Evolutionary conservation across 345 rosid genomes (phyloP), one percentile per base, ranked within the genome.

Genomic region (Rhodamnia argentea): DNA sequence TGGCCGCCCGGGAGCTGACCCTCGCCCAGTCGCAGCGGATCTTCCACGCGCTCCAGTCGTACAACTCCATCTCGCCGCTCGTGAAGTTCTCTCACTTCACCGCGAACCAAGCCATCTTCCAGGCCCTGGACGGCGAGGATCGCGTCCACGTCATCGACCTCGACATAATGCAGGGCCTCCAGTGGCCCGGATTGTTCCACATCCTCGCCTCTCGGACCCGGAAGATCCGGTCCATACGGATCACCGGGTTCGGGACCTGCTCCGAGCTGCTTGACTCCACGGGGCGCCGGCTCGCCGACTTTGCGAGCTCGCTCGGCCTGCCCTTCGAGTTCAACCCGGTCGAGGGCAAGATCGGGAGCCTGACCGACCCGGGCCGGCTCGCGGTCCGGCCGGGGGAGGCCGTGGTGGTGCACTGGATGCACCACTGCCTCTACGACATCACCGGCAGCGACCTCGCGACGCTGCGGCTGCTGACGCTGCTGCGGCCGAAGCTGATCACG

Each of bases 141-240:
- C 91, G 93, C 44, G 91, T 97, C 87, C 99, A 97, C 89, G 89
- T 97, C 91, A 93, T 97, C 92, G 99, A 97, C 74, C 92, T 97
- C 51, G 99, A 97, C 84, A 93, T 97, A 54, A 97, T 97, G 98
- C 99, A 97, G 83, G 99, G 99, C 24, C 99, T 97, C 85, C 99
- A 97, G 89, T 97, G 99, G 99, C 99, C 99, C 9, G 99, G 97
- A 24, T 84, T 97, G 86, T 97, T 97, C 91, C 97, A 97, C 94
- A 97, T 97, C 87, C 97, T 97, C 85, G 97, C 98, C 23, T 95
- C 98, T 13, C 90, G 99, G 86, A 87, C 97, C 14, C 91, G 90
- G 52, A 96, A 95, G 90, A 90, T 93, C 87, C 95, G 94, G 13
- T 95, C 99, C 12, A 82, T 96, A 86, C 91, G 97, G 55, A 90